Conservation (phyloP, 331 rosid genomes). For the Malus hybrid region DNA sequence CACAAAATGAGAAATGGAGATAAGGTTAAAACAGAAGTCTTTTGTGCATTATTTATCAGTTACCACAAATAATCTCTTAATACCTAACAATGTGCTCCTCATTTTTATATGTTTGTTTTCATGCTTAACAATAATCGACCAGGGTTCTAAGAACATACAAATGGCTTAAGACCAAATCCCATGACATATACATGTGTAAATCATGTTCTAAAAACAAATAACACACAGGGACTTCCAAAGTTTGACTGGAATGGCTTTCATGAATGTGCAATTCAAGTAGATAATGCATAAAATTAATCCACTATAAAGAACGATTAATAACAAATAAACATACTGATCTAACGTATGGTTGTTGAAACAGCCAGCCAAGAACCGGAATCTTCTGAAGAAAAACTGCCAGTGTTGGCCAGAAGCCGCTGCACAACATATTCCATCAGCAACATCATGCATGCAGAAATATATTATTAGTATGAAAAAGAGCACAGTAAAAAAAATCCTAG, state of each 20-base stretch:
- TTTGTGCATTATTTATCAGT: background rate
- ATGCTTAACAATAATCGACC: background rate
- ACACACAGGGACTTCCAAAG: background rate
- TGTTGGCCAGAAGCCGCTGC: constrained; percentile 99
- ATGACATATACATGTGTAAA: background rate
- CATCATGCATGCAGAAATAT: constrained; percentile 2
- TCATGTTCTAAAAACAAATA: background rate
- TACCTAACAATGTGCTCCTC: background rate
- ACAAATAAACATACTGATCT: constrained; percentile 57
- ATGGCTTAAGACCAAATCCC: background rate
- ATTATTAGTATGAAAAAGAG: background rate
- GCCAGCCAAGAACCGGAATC: constrained; percentile 93
- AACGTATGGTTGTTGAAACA: constrained; percentile 74
- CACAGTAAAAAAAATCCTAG: constrained; percentile 2
- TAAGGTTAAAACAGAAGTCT: background rate
- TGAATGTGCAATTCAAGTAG: background rate
- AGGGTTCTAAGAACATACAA: background rate
- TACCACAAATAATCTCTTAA: background rate
- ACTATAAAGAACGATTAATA: background rate
- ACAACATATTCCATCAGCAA: constrained; percentile 32
- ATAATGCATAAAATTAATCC: background rate
- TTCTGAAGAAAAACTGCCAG: constrained; percentile 79
- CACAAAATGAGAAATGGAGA: background rate
- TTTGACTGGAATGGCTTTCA: background rate
- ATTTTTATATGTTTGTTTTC: background rate